Percentiles rank a stretch among this genome's conserved stretches.
These are phyloP conservation scores for Fusarium sp. DNA, from an alignment of 2,329 filamentous ascomycete genomes.

Conservation along the genomic window DNA sequence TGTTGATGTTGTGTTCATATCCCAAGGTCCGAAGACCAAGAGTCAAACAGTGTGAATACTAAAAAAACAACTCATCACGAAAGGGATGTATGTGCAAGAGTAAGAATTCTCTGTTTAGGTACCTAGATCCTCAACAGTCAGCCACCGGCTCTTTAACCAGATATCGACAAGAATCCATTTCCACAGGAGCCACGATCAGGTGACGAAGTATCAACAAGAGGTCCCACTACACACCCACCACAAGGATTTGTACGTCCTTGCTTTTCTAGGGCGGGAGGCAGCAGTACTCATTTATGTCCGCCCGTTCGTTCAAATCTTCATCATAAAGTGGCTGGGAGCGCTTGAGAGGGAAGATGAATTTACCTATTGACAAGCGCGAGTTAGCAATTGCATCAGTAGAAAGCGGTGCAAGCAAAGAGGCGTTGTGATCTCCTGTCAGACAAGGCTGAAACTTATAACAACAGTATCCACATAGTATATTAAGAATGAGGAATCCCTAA, in stretches of 20 bases:
- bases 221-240: conserved; percentile 59
- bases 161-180: conserved; percentile 42
- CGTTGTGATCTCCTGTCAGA: conserved; percentile 61
- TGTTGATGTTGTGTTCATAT: conserved; percentile 64
- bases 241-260: conserved; percentile 70
- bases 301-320: conserved; percentile 75
- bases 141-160: conserved; percentile 37
- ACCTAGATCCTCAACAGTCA: conserved; percentile 49
- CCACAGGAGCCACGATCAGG: conserved; percentile 59
- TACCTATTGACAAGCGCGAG: conserved; percentile 54
- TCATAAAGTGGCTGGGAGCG: conserved; percentile 55
- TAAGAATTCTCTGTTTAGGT: conserved; percentile 41
- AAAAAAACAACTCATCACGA: conserved; percentile 58
- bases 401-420: conserved; percentile 24
- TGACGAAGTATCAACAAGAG: conserved; percentile 75
- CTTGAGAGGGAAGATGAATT: conserved; percentile 10
- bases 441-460: conserved; percentile 74
- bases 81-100: conserved; percentile 30
- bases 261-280: conserved; percentile 59
- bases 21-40: conserved; percentile 51
- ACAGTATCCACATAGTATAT: conserved; percentile 71
- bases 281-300: conserved; percentile 71
- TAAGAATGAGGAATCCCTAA: conserved; percentile 75
- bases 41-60: conserved; percentile 71
- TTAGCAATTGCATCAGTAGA: conserved; percentile 48